Evolutionary conservation across 1,284 basidiomycete genomes (phyloP).

Genomic region (Tylopilus orsonianus): DNA sequence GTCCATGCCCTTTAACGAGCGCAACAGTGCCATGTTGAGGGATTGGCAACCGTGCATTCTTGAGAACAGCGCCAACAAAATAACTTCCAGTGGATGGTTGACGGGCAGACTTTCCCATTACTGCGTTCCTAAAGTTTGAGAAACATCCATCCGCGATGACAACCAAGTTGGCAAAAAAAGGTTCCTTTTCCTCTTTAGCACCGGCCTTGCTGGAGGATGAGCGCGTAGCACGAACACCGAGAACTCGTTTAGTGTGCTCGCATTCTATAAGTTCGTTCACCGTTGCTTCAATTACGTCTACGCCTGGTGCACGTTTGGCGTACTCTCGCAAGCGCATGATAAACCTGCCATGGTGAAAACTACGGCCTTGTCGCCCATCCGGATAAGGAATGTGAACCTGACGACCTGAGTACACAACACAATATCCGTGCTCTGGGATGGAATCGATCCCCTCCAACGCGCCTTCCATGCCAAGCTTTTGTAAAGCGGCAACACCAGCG

Average conservation of each 20-base stretch:
- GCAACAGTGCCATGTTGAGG: slow-evolving; percentile 77
- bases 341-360: slow-evolving; percentile 96
- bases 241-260: slow-evolving; percentile 52
- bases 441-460: slow-evolving; percentile 88
- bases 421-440: slow-evolving; percentile 85
- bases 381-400: slow-evolving; percentile 91
- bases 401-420: slow-evolving; percentile 68
- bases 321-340: slow-evolving; percentile 77
- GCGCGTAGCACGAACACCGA: slow-evolving; percentile 61
- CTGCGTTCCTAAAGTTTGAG: slow-evolving; percentile 71
- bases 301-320: slow-evolving; percentile 57
- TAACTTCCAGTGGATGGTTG: slow-evolving; percentile 56
- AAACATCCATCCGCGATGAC: slow-evolving; percentile 95
- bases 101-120: slow-evolving; percentile 43
- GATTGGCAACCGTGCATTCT: slow-evolving; percentile 65
- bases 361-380: slow-evolving; percentile 64
- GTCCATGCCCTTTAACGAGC: slow-evolving; percentile 61
- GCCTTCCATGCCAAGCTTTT: slow-evolving; percentile 73
- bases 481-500: slow-evolving; percentile 81
- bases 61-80: slow-evolving; percentile 72
- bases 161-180: slow-evolving; percentile 75
- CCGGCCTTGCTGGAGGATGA: slow-evolving; percentile 27
- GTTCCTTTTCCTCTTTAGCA: slow-evolving; percentile 43
- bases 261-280: slow-evolving; percentile 74
- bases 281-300: slow-evolving; percentile 81